Conservation (phyloP, 2,329 filamentous ascomycete species). For the Colletotrichum spinosum region DNA sequence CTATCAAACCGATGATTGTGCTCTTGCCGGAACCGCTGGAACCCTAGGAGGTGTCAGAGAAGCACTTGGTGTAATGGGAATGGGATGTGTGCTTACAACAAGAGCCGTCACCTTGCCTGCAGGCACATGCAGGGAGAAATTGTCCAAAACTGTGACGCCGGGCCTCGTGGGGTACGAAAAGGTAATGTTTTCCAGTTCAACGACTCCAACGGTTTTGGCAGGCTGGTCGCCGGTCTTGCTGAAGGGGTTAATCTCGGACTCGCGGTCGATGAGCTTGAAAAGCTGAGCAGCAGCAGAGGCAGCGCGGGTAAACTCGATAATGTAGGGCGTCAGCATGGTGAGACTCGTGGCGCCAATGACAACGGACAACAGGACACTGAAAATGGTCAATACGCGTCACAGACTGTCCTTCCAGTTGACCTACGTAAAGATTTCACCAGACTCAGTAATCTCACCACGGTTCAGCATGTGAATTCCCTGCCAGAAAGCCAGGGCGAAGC, state of each 20-base stretch:
- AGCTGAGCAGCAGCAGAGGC: constrained; percentile 50
- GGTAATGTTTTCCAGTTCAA: constrained; percentile 54
- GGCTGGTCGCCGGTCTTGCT: constrained; percentile 46
- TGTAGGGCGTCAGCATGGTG: constrained; percentile 51
- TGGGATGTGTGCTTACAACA: constrained; percentile 44
- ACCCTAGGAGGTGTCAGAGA: neutral
- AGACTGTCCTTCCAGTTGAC: constrained; percentile 22
- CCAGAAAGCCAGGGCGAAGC: constrained; percentile 58
- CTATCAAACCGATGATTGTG: constrained; percentile 53
- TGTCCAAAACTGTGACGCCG: constrained; percentile 53
- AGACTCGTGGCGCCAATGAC: constrained; percentile 51
- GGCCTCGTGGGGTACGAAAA: constrained; percentile 60
- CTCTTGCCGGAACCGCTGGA: constrained; percentile 53
- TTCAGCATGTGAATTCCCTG: constrained; percentile 54
- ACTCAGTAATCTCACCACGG: constrained; percentile 49
- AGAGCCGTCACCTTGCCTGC: constrained; percentile 58
- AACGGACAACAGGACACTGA: constrained; percentile 53
- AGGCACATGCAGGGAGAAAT: constrained; percentile 56
- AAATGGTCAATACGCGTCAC: neutral
- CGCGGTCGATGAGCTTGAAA: constrained; percentile 52
- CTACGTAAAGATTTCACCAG: constrained; percentile 54
- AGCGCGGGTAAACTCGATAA: constrained; percentile 52
- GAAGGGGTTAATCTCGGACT: constrained; percentile 52
- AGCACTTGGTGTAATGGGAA: no score
- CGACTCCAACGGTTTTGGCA: constrained; percentile 43